Base-by-base conservation (phyloP, 176 grass and related monocot genomes). In the Aegilops longissima region DNA sequence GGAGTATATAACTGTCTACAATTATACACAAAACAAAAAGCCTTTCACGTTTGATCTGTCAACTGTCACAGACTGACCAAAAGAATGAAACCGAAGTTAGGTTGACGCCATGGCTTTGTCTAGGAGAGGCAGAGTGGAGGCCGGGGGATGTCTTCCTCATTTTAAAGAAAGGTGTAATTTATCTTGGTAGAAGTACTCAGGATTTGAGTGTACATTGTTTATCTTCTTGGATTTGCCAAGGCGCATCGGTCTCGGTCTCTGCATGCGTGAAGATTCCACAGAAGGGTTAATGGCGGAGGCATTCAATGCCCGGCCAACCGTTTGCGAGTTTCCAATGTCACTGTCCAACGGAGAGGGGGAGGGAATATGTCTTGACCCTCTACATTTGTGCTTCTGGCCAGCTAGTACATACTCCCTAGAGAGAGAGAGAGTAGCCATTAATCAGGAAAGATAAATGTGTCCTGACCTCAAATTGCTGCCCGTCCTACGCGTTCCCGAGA, bases 401-500 rank as follows among this genome's bases (percentile, higher is more conserved):
- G 81, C 84, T 90, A 18, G 51, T 54, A 84, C 78, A 87, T 90
- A 86, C 83, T 52, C 80, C 83, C 90, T 87, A 92, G 85, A 94
- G 91, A 89, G 74, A 77, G 62, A 12, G 40, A 44, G 52, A 17
- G 70, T 73, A 59, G 59, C 70, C 73, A 52, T 83, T 90, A 77
- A 81, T 66, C 78, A 87, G 66, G 58, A 87, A 65, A 87, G 77
- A 91, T 87, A 85, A 86, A 75, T 83, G 83, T 89, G 87, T 90
- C 51, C 92, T 84, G 81, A 92, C 86, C 90, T 97, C 69, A 86
- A 88, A 79, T 94, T 68, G 84, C 64, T 93, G 95, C 65, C 66
- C 61, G 31, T 84, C 58, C 83, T 84, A 76, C 75, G 74, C 80
- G 47, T 94, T 89, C 70, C 84, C 78, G 66, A 88, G 79, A 91